Percentiles rank a stretch among this genome's conserved stretches.
Evolutionary conservation across 2,329 filamentous ascomycete species (phyloP).

Genomic region (Apiospora sp.): DNA sequence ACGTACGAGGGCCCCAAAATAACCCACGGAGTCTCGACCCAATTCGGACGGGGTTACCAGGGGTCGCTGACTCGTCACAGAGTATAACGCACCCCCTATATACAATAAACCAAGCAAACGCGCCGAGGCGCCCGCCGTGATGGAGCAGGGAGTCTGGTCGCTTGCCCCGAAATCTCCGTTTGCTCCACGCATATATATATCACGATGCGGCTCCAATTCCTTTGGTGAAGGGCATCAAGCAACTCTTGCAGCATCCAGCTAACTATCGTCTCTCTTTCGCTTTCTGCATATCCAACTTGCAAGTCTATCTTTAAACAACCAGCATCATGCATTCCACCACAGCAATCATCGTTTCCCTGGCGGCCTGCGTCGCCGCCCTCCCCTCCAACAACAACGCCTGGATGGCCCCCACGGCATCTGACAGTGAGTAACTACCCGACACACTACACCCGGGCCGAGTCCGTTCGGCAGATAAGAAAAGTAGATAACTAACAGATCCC

Average conservation of each 20-base stretch:
- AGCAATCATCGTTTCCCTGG: neutral
- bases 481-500: neutral
- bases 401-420: slow-evolving; percentile 12
- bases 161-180: neutral
- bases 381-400: neutral
- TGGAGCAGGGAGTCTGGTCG: neutral
- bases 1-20: neutral
- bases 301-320: slow-evolving; percentile 3
- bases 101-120: neutral
- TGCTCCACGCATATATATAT: neutral
- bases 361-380: neutral
- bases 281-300: neutral
- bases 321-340: neutral
- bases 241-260: slow-evolving; percentile 2
- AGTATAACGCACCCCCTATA: neutral
- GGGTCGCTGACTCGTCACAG: neutral
- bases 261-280: slow-evolving; percentile 6
- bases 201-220: neutral
- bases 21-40: slow-evolving; percentile 1
- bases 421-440: neutral
- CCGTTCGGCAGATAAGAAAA: too few species aligned
- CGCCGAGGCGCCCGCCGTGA: neutral
- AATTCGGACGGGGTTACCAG: neutral
- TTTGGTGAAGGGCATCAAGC: neutral
- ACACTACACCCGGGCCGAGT: neutral